Evolutionary conservation across 352 stramenopile genomes (phyloP).

Genomic region (Blastocystis hominis): DNA sequence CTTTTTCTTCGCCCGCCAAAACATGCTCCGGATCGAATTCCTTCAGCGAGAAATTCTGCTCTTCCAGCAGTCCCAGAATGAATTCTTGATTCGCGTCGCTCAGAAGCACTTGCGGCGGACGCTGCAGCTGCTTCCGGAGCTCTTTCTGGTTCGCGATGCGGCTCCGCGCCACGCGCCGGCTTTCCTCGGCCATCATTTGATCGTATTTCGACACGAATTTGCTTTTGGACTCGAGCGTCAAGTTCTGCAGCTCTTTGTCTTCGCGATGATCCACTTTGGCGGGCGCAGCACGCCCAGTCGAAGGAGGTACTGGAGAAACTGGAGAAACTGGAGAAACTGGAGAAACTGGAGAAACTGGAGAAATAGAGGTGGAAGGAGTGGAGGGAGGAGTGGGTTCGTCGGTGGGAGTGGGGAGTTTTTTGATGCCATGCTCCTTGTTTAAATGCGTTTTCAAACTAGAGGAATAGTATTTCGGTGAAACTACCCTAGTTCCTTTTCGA

Average conservation of each 20-base stretch:
- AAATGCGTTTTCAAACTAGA: constrained; percentile 58
- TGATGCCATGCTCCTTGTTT: constrained; percentile 58
- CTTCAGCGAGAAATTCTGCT: background rate
- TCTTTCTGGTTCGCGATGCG: constrained; percentile 12
- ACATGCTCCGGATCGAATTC: background rate
- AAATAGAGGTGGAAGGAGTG: background rate
- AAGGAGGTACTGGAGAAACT: background rate
- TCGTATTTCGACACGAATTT: constrained; percentile 61
- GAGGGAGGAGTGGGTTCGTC: background rate
- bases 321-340: no score
- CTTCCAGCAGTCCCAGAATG: background rate
- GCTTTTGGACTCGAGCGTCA: constrained; percentile 49
- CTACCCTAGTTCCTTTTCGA: constrained; percentile 60
- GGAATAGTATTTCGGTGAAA: background rate
- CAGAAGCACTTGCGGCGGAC: constrained; percentile 56
- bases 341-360: no score
- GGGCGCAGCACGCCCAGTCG: background rate
- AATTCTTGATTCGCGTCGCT: constrained; percentile 57
- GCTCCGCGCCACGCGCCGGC: background rate
- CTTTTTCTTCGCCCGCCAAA: background rate
- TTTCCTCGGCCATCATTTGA: constrained; percentile 58
- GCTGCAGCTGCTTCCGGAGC: constrained; percentile 54
- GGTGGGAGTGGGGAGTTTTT: constrained; percentile 23
- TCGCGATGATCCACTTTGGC: background rate
- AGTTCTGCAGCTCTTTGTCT: background rate